These are phyloP conservation scores for Populus pruinosa DNA, from an alignment of 345 rosid species.

Conservation along the genomic window DNA sequence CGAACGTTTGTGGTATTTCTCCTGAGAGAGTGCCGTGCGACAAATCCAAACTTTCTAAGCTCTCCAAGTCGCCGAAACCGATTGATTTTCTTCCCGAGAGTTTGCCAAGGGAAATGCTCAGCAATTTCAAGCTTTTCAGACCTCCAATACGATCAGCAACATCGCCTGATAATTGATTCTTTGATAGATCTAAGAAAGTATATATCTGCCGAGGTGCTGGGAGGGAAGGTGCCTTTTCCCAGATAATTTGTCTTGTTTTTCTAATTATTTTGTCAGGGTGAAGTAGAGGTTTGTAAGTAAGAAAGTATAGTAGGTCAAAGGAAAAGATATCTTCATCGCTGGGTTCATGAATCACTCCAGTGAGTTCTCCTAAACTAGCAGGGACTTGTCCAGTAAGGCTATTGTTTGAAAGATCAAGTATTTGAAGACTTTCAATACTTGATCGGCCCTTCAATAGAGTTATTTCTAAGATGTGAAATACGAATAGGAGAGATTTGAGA, in stretches of 20 bases:
- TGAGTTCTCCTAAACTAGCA: slow-evolving; percentile 33
- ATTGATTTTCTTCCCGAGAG: slow-evolving; percentile 32
- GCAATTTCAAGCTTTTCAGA: slow-evolving; percentile 26
- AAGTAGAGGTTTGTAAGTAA: no score
- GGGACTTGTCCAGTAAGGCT: slow-evolving; percentile 27
- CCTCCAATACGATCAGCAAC: slow-evolving; percentile 32
- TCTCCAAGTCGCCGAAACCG: slow-evolving; percentile 22
- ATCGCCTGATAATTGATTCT: slow-evolving; percentile 34
- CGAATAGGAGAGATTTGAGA: slow-evolving; percentile 26
- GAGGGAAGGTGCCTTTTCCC: slow-evolving; percentile 32
- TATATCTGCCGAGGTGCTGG: slow-evolving; percentile 15
- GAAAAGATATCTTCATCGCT: background rate
- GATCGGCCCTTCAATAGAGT: slow-evolving; percentile 32
- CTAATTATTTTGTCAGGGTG: no score
- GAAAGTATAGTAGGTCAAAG: no score
- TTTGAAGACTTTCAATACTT: slow-evolving; percentile 28
- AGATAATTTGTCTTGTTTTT: background rate
- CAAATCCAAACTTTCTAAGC: slow-evolving; percentile 37
- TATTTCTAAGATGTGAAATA: slow-evolving; percentile 35
- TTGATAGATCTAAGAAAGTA: slow-evolving; percentile 39
- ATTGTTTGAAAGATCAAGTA: slow-evolving; percentile 38
- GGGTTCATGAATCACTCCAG: slow-evolving; percentile 24
- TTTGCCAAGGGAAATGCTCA: slow-evolving; percentile 34
- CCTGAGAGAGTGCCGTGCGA: slow-evolving; percentile 30
- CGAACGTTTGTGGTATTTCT: slow-evolving; percentile 30